Evolutionary conservation across 495 filamentous ascomycete species (phyloP), one percentile per base, ranked within the genome.

Genomic region (Tuber microsphaerosporum): DNA sequence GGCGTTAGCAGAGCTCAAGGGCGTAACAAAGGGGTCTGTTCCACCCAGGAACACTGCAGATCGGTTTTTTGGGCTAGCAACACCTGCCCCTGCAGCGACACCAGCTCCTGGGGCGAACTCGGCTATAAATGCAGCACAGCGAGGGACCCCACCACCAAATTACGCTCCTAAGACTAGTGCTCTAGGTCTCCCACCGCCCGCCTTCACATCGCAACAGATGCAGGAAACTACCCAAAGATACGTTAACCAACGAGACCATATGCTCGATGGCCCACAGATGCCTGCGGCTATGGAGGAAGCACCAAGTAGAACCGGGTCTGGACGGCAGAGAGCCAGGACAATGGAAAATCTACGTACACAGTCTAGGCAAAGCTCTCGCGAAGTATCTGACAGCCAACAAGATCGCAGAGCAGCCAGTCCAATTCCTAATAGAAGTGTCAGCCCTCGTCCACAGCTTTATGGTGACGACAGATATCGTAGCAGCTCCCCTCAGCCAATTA

Each of bases 201-300:
- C 96, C 17, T 93, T 94, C 76, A 98, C 96, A 0, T 91, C 92
- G 12, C 90, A 90, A 73, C 91, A 94, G 69, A 99, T 99, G 96
- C 91, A 97, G 79, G 91, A 95, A 81, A 92, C 94, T 19, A 94
- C 93, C 1, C 90, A 94, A 74, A 92, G 92, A 81, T 97, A 95
- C 82, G 89, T 92, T 69, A 90, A 91, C 72, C 92, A 97, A 84
- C 92, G 91, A 12, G 89, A 92, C 73, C 91, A 88, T 79, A 91
- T 97, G 89, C 93, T 97, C 80, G 87, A 88, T 14, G 86, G 84
- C n/a, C 81, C 81, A 2, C 81, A 81, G 61, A 83, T 83, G 81
- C 79, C 79, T 84, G 80, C 77, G n/a, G 73, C 79, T 70, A 48
- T 76, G 71, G 75, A 76, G 80, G 80, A 75, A 83, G 84, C 75